These are phyloP conservation scores for Globisporangium splendens DNA, from an alignment of 352 stramenopile species.

Conservation along the genomic window DNA sequence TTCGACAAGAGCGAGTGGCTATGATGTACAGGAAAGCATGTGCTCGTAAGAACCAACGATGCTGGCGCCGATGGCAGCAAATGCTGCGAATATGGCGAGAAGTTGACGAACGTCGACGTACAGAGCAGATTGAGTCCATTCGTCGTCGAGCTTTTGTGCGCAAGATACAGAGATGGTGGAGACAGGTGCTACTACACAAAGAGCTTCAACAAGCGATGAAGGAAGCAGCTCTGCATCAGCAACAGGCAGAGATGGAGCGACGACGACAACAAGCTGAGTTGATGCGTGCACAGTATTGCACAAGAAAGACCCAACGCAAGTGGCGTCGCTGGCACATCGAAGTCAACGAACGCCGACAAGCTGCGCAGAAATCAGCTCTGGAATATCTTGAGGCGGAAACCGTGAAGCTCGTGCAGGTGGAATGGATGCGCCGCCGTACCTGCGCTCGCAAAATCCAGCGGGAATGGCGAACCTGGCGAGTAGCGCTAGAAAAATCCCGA, in stretches of 20 bases:
- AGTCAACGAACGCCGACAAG: neutral
- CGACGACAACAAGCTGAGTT: neutral
- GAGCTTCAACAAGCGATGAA: neutral
- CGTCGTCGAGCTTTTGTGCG: too few relatives aligned
- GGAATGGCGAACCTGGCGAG: conserved; percentile 1
- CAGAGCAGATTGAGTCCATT: neutral
- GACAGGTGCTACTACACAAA: neutral
- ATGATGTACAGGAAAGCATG: conserved; percentile 1
- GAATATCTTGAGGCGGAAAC: neutral
- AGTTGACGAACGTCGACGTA: neutral
- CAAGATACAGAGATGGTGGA: too few relatives aligned
- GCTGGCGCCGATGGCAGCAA: conserved; percentile 12
- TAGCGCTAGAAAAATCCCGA: neutral
- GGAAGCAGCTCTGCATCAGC: neutral
- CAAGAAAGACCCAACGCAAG: conserved; percentile 26
- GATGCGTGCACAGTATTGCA: conserved; percentile 11
- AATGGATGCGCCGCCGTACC: neutral
- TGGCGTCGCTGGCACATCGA: conserved; percentile 17
- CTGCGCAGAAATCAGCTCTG: neutral
- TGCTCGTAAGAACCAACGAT: conserved; percentile 12
- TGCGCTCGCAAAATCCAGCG: conserved; percentile 10
- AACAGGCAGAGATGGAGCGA: neutral
- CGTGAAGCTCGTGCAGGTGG: neutral
- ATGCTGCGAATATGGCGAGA: neutral
- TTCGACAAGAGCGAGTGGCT: neutral